Base-by-base conservation (phyloP, 2,329 filamentous ascomycete species). In the Paramyrothecium sp. region DNA sequence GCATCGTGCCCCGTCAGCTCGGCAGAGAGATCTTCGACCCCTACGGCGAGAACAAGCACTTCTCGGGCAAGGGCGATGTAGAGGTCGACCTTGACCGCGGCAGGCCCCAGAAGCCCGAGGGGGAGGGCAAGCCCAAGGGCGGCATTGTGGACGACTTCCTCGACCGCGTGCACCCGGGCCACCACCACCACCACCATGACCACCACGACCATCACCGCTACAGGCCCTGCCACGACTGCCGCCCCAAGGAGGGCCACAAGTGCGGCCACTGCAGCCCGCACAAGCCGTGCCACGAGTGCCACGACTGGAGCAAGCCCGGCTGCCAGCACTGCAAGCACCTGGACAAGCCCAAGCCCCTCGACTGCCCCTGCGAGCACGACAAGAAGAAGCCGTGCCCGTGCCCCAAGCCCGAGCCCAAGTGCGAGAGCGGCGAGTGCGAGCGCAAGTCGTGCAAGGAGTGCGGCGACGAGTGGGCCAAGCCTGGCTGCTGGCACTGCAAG, bases 401-500 rank as follows among this genome's bases (percentile, higher is more conserved):
- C 41, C 44, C 48, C 49, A 38, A 26, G 38, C 34, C 48, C 44
- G 16, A 34, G 22, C 8, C 56, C 38, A 54, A 57, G 20, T 67
- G 65, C 49, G 20, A 57, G n/a, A 61, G 65, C 38, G 54, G 58
- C 10, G 57, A 65, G 26, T 67, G 65, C 57, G 54, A 58, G 34
- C 62, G 60, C 49, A 68, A 69, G 61, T 57, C 61, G 34, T 70
- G 65, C 62, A 54, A 54, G 44, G 59, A 70, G 60, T 69, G 65
- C 55, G 58, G 63, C 30, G 59, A 59, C 8, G 52, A 66, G 50
- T 69, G 65, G 65, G 67, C 67, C 19, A 63, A 67, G 56, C 67
- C 67, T 53, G 66, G 67, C 53, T 70, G 67, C 59, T 67, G 64
- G 65, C 66, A 69, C 58, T 69, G 67, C 65, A 70, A 69, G 58